A percentile compares a stretch with the other conserved stretches of the same genome.
Evolutionary conservation across 2,329 filamentous ascomycete species (phyloP).

Genomic region (Fusarium dlaminii): DNA sequence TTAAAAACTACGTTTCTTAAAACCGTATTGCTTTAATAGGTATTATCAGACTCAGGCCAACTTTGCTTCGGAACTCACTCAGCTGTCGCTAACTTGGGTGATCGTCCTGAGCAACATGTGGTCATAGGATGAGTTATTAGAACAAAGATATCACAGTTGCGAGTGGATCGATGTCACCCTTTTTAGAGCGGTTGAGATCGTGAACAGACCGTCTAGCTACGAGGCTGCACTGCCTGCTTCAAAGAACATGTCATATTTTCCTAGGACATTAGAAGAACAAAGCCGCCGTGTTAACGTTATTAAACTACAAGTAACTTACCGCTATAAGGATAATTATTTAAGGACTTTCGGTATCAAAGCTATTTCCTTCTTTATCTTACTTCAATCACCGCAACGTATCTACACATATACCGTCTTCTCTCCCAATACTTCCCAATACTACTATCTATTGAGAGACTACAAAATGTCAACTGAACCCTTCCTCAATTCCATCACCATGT

Average conservation of each 20-base stretch:
- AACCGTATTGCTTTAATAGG: too few species aligned
- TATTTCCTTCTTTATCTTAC: neutral
- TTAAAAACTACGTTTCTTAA: too few species aligned
- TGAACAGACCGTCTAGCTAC: neutral
- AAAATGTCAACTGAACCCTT: neutral
- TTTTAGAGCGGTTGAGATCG: neutral
- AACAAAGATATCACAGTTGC: neutral
- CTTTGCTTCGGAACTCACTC: neutral
- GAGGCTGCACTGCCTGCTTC: neutral
- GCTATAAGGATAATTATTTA: neutral
- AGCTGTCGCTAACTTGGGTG: neutral
- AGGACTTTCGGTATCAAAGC: neutral
- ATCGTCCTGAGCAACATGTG: neutral
- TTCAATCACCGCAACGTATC: neutral
- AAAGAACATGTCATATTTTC: neutral
- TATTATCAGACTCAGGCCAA: too few species aligned
- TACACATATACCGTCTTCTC: neutral
- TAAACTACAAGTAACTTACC: fast-evolving
- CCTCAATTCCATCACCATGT: neutral
- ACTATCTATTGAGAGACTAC: too few species aligned
- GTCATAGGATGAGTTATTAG: neutral
- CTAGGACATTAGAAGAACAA: neutral
- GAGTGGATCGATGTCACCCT: neutral
- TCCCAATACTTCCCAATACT: too few species aligned
- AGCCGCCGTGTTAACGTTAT: neutral